A percentile compares a stretch with the other conserved stretches of the same genome.
phyloP scores from a whole-genome alignment of 257 asterid genomes.

The Catharanthus roseus region DNA sequence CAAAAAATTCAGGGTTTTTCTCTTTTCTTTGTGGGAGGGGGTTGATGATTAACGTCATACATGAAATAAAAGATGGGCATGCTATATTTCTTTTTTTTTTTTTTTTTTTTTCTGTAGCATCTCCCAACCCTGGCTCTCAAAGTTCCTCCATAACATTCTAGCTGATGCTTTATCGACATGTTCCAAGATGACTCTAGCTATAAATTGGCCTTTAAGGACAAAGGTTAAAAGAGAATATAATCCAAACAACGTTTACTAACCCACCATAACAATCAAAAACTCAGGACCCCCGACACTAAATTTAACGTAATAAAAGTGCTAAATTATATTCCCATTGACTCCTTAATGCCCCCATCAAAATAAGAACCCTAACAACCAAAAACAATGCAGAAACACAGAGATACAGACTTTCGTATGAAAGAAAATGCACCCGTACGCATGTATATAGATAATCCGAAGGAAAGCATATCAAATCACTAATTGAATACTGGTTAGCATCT shows the following conservation, averaged over 20 bases:
- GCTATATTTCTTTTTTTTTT: background rate
- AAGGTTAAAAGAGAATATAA: background rate
- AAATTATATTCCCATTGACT: background rate
- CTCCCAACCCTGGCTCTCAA: background rate
- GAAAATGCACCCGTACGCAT: background rate
- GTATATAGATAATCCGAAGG: background rate
- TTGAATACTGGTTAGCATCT: background rate
- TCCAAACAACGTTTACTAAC: background rate
- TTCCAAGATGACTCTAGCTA: conserved; percentile 1
- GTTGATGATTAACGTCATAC: background rate
- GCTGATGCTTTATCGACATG: background rate
- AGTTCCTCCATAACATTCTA: background rate
- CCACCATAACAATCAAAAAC: background rate
- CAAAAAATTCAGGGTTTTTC: background rate
- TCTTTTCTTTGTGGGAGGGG: background rate
- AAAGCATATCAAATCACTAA: background rate
- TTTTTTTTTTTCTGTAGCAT: background rate
- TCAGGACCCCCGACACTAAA: background rate
- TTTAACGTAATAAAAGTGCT: background rate
- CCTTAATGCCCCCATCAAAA: background rate
- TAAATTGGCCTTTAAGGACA: background rate
- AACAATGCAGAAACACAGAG: background rate
- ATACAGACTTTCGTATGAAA: background rate
- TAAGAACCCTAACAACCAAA: conserved; percentile 10
- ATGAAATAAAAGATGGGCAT: background rate